Conservation (phyloP, 331 rosid genomes). For the Quercus tomentella region DNA sequence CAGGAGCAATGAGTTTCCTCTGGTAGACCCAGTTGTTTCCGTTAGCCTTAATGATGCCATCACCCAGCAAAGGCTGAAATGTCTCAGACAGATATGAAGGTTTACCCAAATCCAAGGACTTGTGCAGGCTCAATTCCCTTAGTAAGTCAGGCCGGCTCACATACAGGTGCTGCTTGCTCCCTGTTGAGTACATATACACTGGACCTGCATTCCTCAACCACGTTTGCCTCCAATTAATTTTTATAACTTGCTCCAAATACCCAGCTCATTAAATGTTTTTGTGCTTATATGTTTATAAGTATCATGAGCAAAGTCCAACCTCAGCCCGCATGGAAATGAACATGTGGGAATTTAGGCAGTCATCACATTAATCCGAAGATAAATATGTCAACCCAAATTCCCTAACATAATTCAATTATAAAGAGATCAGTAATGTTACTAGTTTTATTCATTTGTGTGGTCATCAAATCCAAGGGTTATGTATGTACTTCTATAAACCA, state of each 20-base stretch:
- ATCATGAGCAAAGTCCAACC: no score
- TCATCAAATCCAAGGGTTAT: no score
- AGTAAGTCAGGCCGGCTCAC: constrained; percentile 17
- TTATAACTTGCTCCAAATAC: no score
- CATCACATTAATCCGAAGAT: not conserved
- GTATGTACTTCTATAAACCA: no score
- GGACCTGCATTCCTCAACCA: constrained; percentile 10
- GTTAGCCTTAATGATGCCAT: constrained; percentile 12
- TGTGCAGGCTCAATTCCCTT: constrained; percentile 9
- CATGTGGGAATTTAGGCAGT: no score
- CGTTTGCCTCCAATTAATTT: no score
- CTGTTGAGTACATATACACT: constrained; percentile 24
- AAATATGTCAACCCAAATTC: not conserved
- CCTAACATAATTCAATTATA: no score
- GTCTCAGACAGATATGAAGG: constrained; percentile 9
- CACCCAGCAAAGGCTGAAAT: constrained; percentile 6
- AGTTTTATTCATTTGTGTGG: no score
- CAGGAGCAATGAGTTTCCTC: constrained; percentile 21
- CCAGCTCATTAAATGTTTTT: no score
- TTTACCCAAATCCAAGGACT: constrained; percentile 17
- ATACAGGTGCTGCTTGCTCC: constrained; percentile 25
- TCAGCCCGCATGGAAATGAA: no score
- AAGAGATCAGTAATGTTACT: no score
- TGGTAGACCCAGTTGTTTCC: constrained; percentile 9
- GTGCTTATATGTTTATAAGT: no score